Evolutionary conservation across 2,329 filamentous ascomycete genomes (phyloP), one percentile per base, ranked within the genome.

Genomic region (Bipolaris oryzae): DNA sequence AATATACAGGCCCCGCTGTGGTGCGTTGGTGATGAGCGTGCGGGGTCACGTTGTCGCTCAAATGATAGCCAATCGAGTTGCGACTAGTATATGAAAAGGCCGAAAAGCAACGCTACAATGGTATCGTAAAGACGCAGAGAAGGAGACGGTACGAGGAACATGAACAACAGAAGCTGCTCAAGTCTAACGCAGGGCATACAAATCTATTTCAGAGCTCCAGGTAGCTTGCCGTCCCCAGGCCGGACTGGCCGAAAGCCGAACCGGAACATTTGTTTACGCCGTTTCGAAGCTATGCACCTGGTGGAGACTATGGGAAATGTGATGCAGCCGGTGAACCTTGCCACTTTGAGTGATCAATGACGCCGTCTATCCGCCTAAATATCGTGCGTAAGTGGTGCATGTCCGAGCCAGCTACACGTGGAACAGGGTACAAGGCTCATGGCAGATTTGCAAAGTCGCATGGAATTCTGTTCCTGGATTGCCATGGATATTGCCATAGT

Each of bases 331-430:
- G 60, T 61, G 58, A 70, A 57, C 73, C 69, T 73, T 72, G 62
- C 73, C 71, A 48, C 61, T 73, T 74, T 63, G 57, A 72, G 71
- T 67, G 61, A 62, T 67, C 69, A 53, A 74, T 75, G 73, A 75
- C 72, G 71, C 67, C 59, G 53, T 64, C 53, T 63, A 68, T 66
- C 48, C 48, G 52, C 31, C 16, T 33, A 41, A 28, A 43, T 45
- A 61, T 58, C 51, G 45, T 34, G 28, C 51, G 45, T 34, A 16
- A 54, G n/a, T 15, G 25, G 34, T 25, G 28, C 21, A 33, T 23
- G 10, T 38, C 21, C 23, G 21, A 7, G 33, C 5, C 13, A 13
- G 34, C 50, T 39, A 13, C 20, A 39, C 25, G n/a, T 54, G 31
- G 18, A 41, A 41, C 18, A 20, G 23, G 9, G 31, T 53, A 3